A percentile compares a stretch with the other conserved stretches of the same genome.
Evolutionary conservation across 805 yeast genomes (phyloP).

Genomic region (Wickerhamomyces bisporus): DNA sequence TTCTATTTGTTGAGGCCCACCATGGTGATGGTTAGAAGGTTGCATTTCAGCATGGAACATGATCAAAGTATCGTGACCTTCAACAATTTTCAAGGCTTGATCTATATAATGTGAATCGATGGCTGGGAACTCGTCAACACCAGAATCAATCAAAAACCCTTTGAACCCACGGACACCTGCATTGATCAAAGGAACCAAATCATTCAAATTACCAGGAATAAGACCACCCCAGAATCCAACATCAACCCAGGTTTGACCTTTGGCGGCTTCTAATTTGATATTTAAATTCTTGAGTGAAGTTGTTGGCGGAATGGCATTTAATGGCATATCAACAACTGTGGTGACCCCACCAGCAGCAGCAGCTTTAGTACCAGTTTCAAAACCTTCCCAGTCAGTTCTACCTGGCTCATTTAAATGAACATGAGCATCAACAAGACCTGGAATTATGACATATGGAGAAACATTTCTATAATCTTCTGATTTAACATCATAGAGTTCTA

Average conservation of each 20-base stretch:
- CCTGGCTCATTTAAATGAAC: constrained; percentile 97
- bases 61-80: constrained; percentile 61
- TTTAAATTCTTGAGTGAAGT: constrained; percentile 76
- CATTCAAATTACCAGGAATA: constrained; percentile 68
- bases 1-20: constrained; percentile 22
- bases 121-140: constrained; percentile 95
- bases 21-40: constrained; percentile 32
- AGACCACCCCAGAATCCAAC: constrained; percentile 97
- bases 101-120: constrained; percentile 60
- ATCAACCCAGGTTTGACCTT: constrained; percentile 84
- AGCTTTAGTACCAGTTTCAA: constrained; percentile 91
- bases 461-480: constrained; percentile 44
- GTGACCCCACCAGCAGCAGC: constrained; percentile 97
- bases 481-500: constrained; percentile 38
- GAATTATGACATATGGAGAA: constrained; percentile 64
- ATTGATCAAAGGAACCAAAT: constrained; percentile 67
- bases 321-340: constrained; percentile 92
- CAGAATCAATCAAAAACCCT: constrained; percentile 87
- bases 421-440: constrained; percentile 91
- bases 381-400: constrained; percentile 98
- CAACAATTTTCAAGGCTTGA: constrained; percentile 58
- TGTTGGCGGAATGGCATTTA: constrained; percentile 94
- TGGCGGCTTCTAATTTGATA: constrained; percentile 71
- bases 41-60: constrained; percentile 96
- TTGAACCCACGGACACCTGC: constrained; percentile 94